These are phyloP conservation scores for Platanus orientalis DNA, from an alignment of 164 flowering plant genomes.

Conservation along the genomic window DNA sequence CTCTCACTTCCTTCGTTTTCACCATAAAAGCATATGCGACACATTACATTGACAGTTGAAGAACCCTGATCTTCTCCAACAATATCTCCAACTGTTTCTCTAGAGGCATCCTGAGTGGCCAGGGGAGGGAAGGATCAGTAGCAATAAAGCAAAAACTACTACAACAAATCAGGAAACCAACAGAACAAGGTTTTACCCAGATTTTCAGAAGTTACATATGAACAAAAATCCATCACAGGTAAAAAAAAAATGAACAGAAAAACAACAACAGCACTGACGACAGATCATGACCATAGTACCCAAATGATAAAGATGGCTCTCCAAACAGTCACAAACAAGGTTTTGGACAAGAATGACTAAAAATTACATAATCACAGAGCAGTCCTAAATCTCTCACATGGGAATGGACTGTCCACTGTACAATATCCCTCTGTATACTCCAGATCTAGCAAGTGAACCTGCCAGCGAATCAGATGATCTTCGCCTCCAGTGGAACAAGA, in stretches of 20 bases:
- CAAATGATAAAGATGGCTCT: background rate
- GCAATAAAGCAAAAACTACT: background rate
- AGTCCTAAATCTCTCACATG: no score
- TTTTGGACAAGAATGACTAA: no score
- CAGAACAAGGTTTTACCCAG: conserved; percentile 1
- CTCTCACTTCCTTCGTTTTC: conserved; percentile 86
- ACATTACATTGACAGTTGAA: conserved; percentile 61
- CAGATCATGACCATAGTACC: background rate
- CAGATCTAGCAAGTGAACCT: no score
- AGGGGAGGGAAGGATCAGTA: no score
- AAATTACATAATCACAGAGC: no score
- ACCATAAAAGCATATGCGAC: conserved; percentile 79
- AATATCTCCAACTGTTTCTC: conserved; percentile 15
- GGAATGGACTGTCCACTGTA: no score
- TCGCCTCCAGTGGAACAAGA: no score
- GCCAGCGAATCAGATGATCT: no score
- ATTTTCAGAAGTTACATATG: background rate
- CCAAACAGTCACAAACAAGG: no score
- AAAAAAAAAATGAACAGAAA: background rate
- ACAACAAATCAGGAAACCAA: background rate
- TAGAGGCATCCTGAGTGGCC: conserved; percentile 24
- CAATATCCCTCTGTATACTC: no score
- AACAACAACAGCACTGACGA: background rate
- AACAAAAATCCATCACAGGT: background rate
- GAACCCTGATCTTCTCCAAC: conserved; percentile 32